Percentiles rank a stretch among this genome's conserved stretches.
Evolutionary conservation across 768 basidiomycete species (phyloP).

Genomic region (Mycena vulgaris): DNA sequence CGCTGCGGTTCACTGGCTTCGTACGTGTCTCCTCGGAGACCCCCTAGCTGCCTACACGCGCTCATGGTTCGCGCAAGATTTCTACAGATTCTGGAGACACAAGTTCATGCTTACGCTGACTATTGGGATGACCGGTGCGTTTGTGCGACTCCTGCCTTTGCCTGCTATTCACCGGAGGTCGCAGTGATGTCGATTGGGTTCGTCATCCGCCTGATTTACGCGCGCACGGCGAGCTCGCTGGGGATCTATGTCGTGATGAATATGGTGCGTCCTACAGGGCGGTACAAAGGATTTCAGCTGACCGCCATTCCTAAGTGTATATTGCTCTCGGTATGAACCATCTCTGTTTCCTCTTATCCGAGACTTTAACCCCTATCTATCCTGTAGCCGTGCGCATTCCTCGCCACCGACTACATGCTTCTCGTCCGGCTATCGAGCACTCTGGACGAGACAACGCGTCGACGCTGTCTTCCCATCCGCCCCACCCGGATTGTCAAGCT

Average conservation of each 20-base stretch:
- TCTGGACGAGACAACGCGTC: slow-evolving; percentile 49
- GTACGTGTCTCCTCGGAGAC: no score
- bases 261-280: slow-evolving; percentile 5
- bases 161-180: not conserved
- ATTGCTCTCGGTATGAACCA: not conserved
- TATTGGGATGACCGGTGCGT: slow-evolving; percentile 10
- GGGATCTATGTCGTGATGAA: slow-evolving; percentile 2
- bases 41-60: no score
- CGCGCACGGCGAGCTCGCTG: not conserved
- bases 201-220: not conserved
- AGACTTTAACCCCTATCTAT: not conserved
- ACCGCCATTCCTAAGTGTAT: no score
- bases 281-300: no score
- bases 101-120: slow-evolving; percentile 4
- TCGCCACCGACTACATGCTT: slow-evolving; percentile 66
- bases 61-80: no score
- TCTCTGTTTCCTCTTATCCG: not conserved
- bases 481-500: slow-evolving; percentile 57
- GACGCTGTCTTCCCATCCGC: slow-evolving; percentile 56
- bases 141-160: not conserved
- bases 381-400: slow-evolving; percentile 61
- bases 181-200: slow-evolving; percentile 11
- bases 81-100: not conserved
- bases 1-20: slow-evolving; percentile 10
- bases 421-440: slow-evolving; percentile 61